Evolutionary conservation across 768 basidiomycete species (phyloP).

Genomic region (Holtermanniella nyarrowii): DNA sequence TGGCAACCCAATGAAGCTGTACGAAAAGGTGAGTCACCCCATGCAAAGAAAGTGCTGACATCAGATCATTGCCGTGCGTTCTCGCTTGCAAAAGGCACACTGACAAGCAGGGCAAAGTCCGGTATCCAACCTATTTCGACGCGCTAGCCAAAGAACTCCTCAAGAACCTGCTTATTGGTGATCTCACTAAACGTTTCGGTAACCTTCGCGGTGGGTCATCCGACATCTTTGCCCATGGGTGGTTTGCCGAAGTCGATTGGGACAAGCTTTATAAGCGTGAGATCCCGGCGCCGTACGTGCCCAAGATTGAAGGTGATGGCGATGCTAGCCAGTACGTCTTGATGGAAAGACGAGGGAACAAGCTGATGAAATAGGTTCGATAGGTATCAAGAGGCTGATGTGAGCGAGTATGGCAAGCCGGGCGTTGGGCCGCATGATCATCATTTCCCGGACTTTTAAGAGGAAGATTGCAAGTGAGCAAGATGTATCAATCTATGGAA

Average conservation of each 20-base stretch:
- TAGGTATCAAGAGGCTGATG: slow-evolving; percentile 44
- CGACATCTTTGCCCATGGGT: slow-evolving; percentile 44
- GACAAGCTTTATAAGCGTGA: slow-evolving; percentile 64
- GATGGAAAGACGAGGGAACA: neutral
- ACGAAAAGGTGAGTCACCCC: slow-evolving; percentile 37
- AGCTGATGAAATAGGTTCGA: slow-evolving; percentile 37
- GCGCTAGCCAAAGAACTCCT: slow-evolving; percentile 40
- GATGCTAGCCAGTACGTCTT: slow-evolving; percentile 63
- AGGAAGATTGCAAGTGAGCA: neutral
- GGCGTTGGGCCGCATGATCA: slow-evolving; percentile 48
- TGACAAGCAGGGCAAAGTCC: slow-evolving; percentile 39
- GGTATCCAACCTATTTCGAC: slow-evolving; percentile 43
- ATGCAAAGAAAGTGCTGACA: neutral
- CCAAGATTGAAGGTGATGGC: slow-evolving; percentile 81
- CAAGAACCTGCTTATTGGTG: slow-evolving; percentile 41
- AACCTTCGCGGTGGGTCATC: slow-evolving; percentile 40
- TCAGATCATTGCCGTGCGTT: slow-evolving; percentile 13
- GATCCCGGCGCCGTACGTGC: slow-evolving; percentile 91
- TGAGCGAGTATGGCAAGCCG: slow-evolving; percentile 42
- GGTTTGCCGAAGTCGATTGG: slow-evolving; percentile 87
- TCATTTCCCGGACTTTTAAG: slow-evolving; percentile 60
- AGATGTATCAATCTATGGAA: neutral
- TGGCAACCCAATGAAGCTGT: slow-evolving; percentile 43
- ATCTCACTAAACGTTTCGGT: slow-evolving; percentile 42
- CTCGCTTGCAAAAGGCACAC: no score